A percentile compares a stretch with the other conserved stretches of the same genome.
phyloP scores from a whole-genome alignment of 345 rosid species.

The Cardamine chenopodiifolia region DNA sequence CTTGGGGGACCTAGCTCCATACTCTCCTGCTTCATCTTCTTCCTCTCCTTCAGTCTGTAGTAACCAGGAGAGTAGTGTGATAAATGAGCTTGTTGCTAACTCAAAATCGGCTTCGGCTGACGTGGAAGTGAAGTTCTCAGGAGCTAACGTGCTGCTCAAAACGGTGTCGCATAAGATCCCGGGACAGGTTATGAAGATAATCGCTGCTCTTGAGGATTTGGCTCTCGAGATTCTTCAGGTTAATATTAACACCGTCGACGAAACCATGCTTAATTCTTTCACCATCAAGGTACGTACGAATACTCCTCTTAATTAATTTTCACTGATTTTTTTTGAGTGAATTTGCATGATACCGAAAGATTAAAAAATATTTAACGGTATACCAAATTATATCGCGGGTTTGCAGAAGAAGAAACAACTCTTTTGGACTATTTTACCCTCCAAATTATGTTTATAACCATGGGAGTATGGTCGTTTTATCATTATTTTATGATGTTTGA shows the following conservation, averaged over 20 bases:
- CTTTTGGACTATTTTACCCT: too few relatives aligned
- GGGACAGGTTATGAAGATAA: conserved; percentile 78
- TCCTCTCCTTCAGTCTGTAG: conserved; percentile 55
- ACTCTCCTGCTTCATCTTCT: conserved; percentile 53
- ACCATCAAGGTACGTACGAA: conserved; percentile 82
- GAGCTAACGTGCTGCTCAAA: conserved; percentile 74
- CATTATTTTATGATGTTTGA: too few relatives aligned
- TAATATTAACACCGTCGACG: conserved; percentile 66
- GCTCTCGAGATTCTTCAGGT: conserved; percentile 79
- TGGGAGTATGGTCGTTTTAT: too few relatives aligned
- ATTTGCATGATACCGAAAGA: too few relatives aligned
- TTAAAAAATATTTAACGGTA: too few relatives aligned
- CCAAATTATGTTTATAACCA: too few relatives aligned
- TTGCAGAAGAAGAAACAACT: too few relatives aligned
- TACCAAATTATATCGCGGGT: too few relatives aligned
- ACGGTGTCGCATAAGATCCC: conserved; percentile 85
- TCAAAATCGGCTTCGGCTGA: conserved; percentile 84
- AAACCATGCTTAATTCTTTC: conserved; percentile 80
- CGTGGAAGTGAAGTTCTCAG: conserved; percentile 91
- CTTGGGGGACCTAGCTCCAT: conserved; percentile 50
- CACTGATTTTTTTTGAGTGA: too few relatives aligned
- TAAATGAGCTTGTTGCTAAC: conserved; percentile 78
- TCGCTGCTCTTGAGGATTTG: conserved; percentile 75
- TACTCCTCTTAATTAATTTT: conserved; percentile 8
- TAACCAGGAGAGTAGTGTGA: conserved; percentile 43